Evolutionary conservation across 2,329 filamentous ascomycete species (phyloP).

Genomic region (Trichoderma brevicompactum): DNA sequence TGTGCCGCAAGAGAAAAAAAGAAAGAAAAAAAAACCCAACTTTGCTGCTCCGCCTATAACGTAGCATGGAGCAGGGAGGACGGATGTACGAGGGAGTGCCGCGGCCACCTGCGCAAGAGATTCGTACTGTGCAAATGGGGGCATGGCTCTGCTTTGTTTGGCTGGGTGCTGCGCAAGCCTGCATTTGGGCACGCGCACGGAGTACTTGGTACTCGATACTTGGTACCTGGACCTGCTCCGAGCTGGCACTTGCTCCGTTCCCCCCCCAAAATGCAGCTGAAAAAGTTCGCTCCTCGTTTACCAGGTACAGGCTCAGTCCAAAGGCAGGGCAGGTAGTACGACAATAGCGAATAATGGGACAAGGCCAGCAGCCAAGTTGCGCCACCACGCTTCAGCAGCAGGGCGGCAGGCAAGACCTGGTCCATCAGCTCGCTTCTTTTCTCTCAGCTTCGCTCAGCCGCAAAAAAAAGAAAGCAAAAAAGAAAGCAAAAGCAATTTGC

Average conservation of each 20-base stretch:
- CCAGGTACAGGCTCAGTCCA: too few species aligned
- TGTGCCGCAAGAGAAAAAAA: too few species aligned
- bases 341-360: too few species aligned
- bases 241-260: too few species aligned
- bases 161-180: conserved; percentile 12
- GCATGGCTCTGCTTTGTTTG: not conserved
- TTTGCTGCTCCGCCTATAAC: not conserved
- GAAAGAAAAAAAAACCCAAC: too few species aligned
- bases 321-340: too few species aligned
- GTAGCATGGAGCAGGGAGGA: conserved; percentile 4
- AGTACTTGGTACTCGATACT: not conserved
- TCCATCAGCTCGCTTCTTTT: not conserved
- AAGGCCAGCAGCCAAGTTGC: not conserved
- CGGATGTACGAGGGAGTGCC: conserved; percentile 4
- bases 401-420: not conserved
- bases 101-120: not conserved
- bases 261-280: too few species aligned
- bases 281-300: too few species aligned
- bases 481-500: not conserved
- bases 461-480: not conserved
- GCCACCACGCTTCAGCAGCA: not conserved
- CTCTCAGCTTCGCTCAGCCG: not conserved
- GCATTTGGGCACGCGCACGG: not conserved
- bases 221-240: not conserved
- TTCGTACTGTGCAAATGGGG: conserved; percentile 13